Conservation (phyloP, 2,329 filamentous ascomycete genomes). For the Penicillium fuscoglaucum region DNA sequence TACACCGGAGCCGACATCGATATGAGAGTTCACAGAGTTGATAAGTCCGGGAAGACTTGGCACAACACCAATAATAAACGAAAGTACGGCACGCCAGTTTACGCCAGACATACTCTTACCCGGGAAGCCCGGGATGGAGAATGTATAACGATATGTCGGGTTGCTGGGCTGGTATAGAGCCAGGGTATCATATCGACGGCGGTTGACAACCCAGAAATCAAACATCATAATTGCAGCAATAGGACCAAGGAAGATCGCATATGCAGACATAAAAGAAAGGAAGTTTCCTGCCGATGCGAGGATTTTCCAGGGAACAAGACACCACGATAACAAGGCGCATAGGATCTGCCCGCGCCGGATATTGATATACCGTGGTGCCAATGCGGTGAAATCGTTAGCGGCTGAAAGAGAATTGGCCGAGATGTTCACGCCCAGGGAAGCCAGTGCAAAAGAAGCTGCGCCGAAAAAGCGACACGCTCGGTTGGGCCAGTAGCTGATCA, state of each 20-base stretch:
- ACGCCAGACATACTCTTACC: constrained; percentile 42
- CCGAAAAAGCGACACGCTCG: constrained; percentile 51
- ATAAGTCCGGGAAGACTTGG: constrained; percentile 60
- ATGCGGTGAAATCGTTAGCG: constrained; percentile 58
- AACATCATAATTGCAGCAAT: constrained; percentile 61
- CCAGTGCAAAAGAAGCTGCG: constrained; percentile 55
- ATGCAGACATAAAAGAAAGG: constrained; percentile 66
- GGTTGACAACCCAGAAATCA: constrained; percentile 61
- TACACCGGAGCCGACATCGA: constrained; percentile 49
- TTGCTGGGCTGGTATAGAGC: constrained; percentile 53
- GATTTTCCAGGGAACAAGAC: constrained; percentile 67
- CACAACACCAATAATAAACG: constrained; percentile 58
- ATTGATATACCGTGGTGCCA: constrained; percentile 57
- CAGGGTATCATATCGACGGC: constrained; percentile 50
- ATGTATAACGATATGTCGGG: constrained; percentile 53
- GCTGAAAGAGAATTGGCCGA: constrained; percentile 53
- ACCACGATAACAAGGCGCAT: constrained; percentile 58
- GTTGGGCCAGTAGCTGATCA: constrained; percentile 42
- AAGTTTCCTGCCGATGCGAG: constrained; percentile 59
- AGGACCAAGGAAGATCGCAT: constrained; percentile 65
- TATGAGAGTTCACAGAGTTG: constrained; percentile 41
- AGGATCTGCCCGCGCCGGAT: constrained; percentile 59
- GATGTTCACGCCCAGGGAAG: constrained; percentile 58
- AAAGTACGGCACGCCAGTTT: constrained; percentile 61
- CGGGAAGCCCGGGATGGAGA: constrained; percentile 6